Evolutionary conservation across 148 eudicot species (phyloP).

Genomic region (Heliamphora exappendiculata): DNA sequence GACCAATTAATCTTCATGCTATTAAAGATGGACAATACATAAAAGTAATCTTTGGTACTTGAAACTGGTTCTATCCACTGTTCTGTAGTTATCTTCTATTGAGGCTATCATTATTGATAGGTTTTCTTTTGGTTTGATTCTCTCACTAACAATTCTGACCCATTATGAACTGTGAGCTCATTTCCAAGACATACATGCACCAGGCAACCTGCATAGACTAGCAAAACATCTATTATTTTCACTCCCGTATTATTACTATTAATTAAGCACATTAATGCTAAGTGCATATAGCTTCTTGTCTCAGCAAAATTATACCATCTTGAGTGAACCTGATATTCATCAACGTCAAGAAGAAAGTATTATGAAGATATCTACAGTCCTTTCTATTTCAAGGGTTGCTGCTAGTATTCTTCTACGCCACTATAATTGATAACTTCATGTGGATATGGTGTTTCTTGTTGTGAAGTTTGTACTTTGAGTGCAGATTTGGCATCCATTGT

Average conservation of each 20-base stretch:
- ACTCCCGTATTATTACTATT: neutral
- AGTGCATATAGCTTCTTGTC: neutral
- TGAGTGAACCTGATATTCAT: slow-evolving; percentile 66
- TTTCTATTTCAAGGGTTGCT: slow-evolving; percentile 60
- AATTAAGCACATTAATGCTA: neutral
- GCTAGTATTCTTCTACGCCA: slow-evolving; percentile 72
- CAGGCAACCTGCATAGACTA: neutral
- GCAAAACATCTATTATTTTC: neutral
- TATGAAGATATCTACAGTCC: slow-evolving; percentile 50
- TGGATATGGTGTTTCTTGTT: neutral
- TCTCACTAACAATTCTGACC: neutral
- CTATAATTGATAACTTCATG: slow-evolving; percentile 51
- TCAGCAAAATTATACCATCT: slow-evolving; percentile 47
- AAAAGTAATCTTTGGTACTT: neutral
- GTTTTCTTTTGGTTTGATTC: neutral
- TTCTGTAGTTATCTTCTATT: neutral
- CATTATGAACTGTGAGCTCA: neutral
- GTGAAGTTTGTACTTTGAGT: neutral
- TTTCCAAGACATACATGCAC: neutral
- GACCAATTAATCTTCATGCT: neutral
- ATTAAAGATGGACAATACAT: neutral
- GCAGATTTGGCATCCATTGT: neutral
- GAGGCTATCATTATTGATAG: neutral
- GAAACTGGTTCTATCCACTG: neutral
- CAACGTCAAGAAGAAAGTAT: slow-evolving; percentile 62